phyloP scores from a whole-genome alignment of 225 moss, liverwort and hornwort genomes.

The Sphagnum tenellum region DNA sequence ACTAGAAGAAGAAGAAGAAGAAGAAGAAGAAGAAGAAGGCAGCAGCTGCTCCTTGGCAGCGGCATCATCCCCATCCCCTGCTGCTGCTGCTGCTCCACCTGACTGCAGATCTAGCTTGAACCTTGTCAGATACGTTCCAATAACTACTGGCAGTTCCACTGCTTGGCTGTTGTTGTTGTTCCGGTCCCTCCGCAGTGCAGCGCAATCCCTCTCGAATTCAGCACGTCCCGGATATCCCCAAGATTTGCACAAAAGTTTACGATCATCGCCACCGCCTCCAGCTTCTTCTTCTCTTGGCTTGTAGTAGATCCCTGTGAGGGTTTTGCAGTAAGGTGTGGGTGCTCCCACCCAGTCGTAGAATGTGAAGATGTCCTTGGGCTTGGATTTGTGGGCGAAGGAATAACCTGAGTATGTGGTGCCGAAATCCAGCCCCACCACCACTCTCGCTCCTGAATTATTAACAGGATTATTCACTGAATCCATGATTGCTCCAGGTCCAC shows the following conservation, averaged over 20 bases:
- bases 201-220: background rate
- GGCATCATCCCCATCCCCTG: too few species aligned
- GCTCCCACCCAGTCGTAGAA: too few species aligned
- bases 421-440: constrained; percentile 18
- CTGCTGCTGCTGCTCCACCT: too few species aligned
- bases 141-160: background rate
- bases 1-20: too few species aligned
- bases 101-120: constrained; percentile 14
- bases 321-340: background rate
- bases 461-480: too few species aligned
- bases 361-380: background rate
- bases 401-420: constrained; percentile 16
- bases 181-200: background rate
- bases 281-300: background rate
- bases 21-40: too few species aligned
- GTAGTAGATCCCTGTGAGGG: constrained; percentile 1
- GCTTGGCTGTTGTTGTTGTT: too few species aligned
- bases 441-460: background rate
- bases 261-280: too few species aligned
- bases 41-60: too few species aligned
- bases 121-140: background rate
- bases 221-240: constrained; percentile 10
- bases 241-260: background rate
- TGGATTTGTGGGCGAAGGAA: constrained; percentile 3
- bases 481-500: too few species aligned